Evolutionary conservation across 257 asterid species (phyloP).

Genomic region (Solanum lycopersicoides): DNA sequence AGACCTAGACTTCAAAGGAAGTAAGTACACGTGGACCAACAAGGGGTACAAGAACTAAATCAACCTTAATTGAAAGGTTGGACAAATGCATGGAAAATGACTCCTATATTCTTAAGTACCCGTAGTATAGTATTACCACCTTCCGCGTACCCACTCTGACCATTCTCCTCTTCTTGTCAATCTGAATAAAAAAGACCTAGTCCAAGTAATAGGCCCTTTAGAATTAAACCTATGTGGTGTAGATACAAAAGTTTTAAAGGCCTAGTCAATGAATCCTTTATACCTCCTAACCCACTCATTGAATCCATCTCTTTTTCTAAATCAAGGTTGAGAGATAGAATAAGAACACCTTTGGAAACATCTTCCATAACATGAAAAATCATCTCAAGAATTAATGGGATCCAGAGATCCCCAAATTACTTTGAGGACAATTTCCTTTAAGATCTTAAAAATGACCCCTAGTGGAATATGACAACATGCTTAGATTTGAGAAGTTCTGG

Average conservation of each 20-base stretch:
- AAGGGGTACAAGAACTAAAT: neutral
- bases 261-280: neutral
- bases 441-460: rapidly evolving
- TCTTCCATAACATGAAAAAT: neutral
- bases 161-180: neutral
- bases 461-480: neutral
- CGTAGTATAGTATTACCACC: neutral
- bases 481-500: neutral
- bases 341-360: neutral
- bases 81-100: neutral
- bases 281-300: neutral
- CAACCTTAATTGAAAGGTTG: neutral
- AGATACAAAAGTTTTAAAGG: neutral
- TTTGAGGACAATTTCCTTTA: neutral
- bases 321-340: neutral
- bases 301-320: neutral
- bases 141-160: neutral
- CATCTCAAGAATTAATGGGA: neutral
- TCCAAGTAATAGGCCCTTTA: neutral
- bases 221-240: neutral
- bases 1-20: neutral
- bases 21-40: neutral
- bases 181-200: neutral
- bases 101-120: neutral
- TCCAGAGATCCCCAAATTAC: neutral